Conservation (phyloP, 169 alveolate species). For the Amoebophrya sp. region DNA sequence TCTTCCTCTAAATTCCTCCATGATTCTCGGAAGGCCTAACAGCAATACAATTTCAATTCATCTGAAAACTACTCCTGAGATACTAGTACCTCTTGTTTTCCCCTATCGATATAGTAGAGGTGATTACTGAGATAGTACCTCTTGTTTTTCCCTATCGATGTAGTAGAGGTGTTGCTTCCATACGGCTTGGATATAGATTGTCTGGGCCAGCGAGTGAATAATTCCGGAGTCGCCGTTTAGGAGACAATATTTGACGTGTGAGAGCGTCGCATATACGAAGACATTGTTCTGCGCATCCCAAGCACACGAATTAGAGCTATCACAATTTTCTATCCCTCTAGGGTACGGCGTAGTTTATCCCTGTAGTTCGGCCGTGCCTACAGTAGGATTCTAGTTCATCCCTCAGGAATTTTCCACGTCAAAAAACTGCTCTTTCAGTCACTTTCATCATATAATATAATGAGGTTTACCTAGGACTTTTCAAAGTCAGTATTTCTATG, state of each 20-base stretch:
- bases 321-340: too few species aligned
- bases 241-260: conserved; percentile 57
- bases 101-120: background rate
- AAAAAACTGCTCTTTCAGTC: background rate
- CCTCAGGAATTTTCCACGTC: too few species aligned
- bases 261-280: conserved; percentile 56
- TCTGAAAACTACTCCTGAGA: background rate
- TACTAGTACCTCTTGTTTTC: background rate
- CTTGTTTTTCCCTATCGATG: conserved; percentile 49
- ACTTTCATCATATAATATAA: background rate
- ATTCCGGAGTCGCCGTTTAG: conserved; percentile 59
- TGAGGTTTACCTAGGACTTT: too few species aligned
- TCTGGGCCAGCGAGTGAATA: conserved; percentile 53
- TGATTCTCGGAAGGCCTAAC: background rate
- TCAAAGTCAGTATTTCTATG: too few species aligned
- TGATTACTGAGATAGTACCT: background rate
- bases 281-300: conserved; percentile 31
- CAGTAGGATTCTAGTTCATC: too few species aligned
- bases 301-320: too few species aligned
- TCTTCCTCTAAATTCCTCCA: too few species aligned
- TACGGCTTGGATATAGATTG: conserved; percentile 46
- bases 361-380: too few species aligned
- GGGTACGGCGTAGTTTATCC: too few species aligned
- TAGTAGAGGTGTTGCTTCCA: conserved; percentile 38
- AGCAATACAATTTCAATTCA: background rate